These are phyloP conservation scores for Pseudomonodictys pantanalensis DNA, from an alignment of 495 filamentous ascomycete species.

Conservation along the genomic window DNA sequence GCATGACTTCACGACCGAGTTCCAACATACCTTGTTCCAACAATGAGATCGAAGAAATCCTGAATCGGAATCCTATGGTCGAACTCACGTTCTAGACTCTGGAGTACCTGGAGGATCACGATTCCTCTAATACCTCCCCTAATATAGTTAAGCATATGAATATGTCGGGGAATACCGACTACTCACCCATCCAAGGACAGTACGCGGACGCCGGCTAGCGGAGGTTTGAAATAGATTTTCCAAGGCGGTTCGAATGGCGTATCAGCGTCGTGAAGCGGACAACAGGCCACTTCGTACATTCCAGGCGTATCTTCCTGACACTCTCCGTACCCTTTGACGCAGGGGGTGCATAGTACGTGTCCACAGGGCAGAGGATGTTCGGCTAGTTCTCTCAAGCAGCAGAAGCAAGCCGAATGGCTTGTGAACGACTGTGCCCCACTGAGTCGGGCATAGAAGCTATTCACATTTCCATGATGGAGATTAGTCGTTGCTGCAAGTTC, in stretches of 20 bases:
- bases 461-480: slow-evolving; percentile 38
- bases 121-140: background rate
- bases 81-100: background rate
- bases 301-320: background rate
- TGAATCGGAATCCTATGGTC: slow-evolving; percentile 2
- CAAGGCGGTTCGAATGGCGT: slow-evolving; percentile 35
- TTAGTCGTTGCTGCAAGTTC: slow-evolving; percentile 15
- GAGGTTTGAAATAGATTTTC: slow-evolving; percentile 44
- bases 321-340: slow-evolving; percentile 41
- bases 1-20: no score
- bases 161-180: background rate
- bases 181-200: slow-evolving; percentile 58
- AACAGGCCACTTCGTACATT: background rate
- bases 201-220: slow-evolving; percentile 50
- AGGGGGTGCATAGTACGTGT: slow-evolving; percentile 55
- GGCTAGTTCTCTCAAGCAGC: slow-evolving; percentile 52
- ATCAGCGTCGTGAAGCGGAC: slow-evolving; percentile 3
- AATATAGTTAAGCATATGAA: background rate
- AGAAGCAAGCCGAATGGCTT: slow-evolving; percentile 53
- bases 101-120: background rate
- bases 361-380: slow-evolving; percentile 57
- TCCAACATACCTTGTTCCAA: slow-evolving; percentile 33
- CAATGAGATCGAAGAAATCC: slow-evolving; percentile 37
- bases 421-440: slow-evolving; percentile 21
- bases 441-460: slow-evolving; percentile 37